Evolutionary conservation across 2,329 filamentous ascomycete genomes (phyloP).

Genomic region (Whalleya microplaca): DNA sequence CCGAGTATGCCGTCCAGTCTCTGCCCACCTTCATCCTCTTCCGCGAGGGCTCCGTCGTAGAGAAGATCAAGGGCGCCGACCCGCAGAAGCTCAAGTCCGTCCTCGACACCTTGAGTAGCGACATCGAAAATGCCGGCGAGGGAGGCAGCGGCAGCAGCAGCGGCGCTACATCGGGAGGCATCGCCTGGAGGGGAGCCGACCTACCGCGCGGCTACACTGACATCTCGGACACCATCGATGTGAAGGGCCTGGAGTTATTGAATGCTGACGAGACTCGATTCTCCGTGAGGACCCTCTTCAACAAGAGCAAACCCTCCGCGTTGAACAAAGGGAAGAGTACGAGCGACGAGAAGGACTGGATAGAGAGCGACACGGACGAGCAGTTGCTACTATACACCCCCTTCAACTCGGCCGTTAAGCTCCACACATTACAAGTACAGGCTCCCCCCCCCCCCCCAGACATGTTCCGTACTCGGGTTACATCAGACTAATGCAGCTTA

Average conservation of each 20-base stretch:
- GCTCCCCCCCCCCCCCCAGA: not conserved
- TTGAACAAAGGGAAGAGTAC: conserved; percentile 91
- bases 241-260: conserved; percentile 80
- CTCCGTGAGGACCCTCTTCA: conserved; percentile 74
- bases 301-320: conserved; percentile 60
- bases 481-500: conserved; percentile 37
- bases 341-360: conserved; percentile 83
- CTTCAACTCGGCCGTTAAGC: conserved; percentile 84
- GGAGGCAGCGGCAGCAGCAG: conserved; percentile 44
- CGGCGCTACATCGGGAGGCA: conserved; percentile 47
- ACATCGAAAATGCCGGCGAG: conserved; percentile 63
- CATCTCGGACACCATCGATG: conserved; percentile 80
- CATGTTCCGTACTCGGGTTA: no score
- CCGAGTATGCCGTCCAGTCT: conserved; percentile 73
- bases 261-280: conserved; percentile 84
- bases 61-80: conserved; percentile 76
- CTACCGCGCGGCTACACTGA: conserved; percentile 82
- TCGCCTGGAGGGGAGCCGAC: conserved; percentile 72
- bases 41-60: conserved; percentile 68
- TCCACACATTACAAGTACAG: conserved; percentile 76
- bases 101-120: conserved; percentile 70
- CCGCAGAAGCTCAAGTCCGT: conserved; percentile 69
- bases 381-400: conserved; percentile 93
- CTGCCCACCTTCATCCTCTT: conserved; percentile 94
- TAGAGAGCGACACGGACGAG: conserved; percentile 96